phyloP scores from a whole-genome alignment of 2,329 filamentous ascomycete species.

The Plenodomus lindquistii region DNA sequence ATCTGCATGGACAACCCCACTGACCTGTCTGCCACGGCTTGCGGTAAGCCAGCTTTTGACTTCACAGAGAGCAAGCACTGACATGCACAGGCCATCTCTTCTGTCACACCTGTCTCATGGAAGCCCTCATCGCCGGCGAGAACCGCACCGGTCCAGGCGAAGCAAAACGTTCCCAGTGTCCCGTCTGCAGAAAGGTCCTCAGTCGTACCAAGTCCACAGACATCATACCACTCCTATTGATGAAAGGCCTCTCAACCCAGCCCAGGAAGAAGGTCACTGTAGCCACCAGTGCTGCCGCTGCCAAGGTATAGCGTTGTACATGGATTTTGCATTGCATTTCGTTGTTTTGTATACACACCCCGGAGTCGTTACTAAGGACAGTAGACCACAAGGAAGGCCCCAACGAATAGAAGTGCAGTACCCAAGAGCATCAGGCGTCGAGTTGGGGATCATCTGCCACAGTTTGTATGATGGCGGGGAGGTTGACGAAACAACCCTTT shows the following conservation, averaged over 20 bases:
- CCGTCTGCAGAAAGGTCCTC: conserved; percentile 53
- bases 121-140: conserved; percentile 62
- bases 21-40: conserved; percentile 62
- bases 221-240: conserved; percentile 49
- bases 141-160: conserved; percentile 51
- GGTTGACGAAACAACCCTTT: no score
- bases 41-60: conserved; percentile 52
- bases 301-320: conserved; percentile 25
- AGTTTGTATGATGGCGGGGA: neutral
- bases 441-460: neutral
- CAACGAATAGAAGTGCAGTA: neutral
- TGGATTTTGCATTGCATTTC: conserved; percentile 14
- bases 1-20: conserved; percentile 66
- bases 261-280: conserved; percentile 30
- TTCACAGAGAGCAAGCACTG: conserved; percentile 3
- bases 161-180: conserved; percentile 51
- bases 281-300: conserved; percentile 3
- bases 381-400: neutral
- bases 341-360: neutral
- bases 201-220: conserved; percentile 46
- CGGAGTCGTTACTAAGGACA: conserved; percentile 2
- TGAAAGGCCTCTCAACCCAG: conserved; percentile 43
- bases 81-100: conserved; percentile 60
- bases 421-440: neutral
- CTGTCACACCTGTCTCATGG: conserved; percentile 65